A percentile compares a stretch with the other conserved stretches of the same genome.
These are phyloP conservation scores for Fusarium decemcellulare DNA, from an alignment of 2,329 filamentous ascomycete species.

Conservation along the genomic window DNA sequence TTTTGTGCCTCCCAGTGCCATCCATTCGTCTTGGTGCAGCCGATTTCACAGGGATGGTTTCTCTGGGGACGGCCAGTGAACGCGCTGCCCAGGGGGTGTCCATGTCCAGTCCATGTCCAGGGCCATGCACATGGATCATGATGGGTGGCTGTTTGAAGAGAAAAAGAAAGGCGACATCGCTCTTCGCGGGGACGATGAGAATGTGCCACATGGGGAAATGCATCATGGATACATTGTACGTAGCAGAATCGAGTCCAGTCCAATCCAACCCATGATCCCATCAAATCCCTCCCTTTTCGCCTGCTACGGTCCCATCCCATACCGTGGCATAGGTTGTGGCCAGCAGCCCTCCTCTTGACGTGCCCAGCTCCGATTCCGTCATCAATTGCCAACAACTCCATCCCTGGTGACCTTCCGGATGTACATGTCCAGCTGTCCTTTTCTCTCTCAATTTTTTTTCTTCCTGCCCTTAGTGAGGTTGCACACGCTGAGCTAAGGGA, in stretches of 20 bases:
- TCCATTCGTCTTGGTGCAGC: constrained; percentile 3
- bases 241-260: constrained; percentile 29
- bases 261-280: constrained; percentile 9
- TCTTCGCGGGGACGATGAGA: constrained; percentile 25
- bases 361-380: constrained; percentile 28
- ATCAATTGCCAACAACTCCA: constrained; percentile 15
- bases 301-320: not conserved
- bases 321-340: not conserved
- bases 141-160: not conserved
- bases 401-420: constrained; percentile 6
- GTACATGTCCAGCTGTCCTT: constrained; percentile 16
- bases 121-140: constrained; percentile 16
- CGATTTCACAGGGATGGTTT: constrained; percentile 26
- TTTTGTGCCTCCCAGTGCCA: not conserved
- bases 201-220: constrained; percentile 12
- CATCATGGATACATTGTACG: constrained; percentile 8
- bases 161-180: constrained; percentile 5
- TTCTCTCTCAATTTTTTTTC: constrained; percentile 34
- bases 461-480: constrained; percentile 28
- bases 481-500: constrained; percentile 35
- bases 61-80: constrained; percentile 34
- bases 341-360: constrained; percentile 3
- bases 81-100: not conserved
- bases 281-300: constrained; percentile 3
- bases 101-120: not conserved